Evolutionary conservation across 331 rosid species (phyloP).

Genomic region (Quercus tomentella): DNA sequence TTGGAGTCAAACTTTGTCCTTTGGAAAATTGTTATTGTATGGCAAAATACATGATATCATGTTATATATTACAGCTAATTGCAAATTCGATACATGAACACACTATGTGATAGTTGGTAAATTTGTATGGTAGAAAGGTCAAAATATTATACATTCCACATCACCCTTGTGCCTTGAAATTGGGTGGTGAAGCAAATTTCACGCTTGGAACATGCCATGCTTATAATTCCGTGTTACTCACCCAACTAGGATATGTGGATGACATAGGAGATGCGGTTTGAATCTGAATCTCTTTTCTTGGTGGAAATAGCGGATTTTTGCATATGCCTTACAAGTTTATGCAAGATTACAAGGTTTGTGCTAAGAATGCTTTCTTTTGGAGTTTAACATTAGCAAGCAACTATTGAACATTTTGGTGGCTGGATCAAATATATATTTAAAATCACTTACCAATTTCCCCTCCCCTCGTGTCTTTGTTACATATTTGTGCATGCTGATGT

Average conservation of each 20-base stretch:
- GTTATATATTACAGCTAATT: neutral
- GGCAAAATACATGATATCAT: neutral
- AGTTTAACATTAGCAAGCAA: too few species aligned
- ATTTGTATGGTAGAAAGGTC: neutral
- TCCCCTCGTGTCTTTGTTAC: too few species aligned
- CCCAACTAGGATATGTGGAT: neutral
- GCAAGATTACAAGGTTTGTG: slow-evolving; percentile 65
- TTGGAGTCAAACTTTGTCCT: too few species aligned
- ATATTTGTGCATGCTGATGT: too few species aligned
- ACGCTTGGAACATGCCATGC: neutral
- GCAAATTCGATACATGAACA: neutral
- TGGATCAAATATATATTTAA: too few species aligned
- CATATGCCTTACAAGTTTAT: slow-evolving; percentile 78
- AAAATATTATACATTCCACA: neutral
- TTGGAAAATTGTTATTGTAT: neutral
- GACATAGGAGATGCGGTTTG: neutral
- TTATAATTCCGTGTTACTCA: neutral
- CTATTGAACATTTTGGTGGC: too few species aligned
- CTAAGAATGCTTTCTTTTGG: too few species aligned
- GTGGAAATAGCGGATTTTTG: too few species aligned
- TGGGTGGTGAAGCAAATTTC: neutral
- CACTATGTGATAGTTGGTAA: neutral
- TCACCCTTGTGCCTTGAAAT: neutral
- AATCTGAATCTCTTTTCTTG: too few species aligned
- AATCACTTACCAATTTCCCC: too few species aligned